Evolutionary conservation across 108 stramenopile genomes (phyloP).

Genomic region (Conticribra weissflogii): DNA sequence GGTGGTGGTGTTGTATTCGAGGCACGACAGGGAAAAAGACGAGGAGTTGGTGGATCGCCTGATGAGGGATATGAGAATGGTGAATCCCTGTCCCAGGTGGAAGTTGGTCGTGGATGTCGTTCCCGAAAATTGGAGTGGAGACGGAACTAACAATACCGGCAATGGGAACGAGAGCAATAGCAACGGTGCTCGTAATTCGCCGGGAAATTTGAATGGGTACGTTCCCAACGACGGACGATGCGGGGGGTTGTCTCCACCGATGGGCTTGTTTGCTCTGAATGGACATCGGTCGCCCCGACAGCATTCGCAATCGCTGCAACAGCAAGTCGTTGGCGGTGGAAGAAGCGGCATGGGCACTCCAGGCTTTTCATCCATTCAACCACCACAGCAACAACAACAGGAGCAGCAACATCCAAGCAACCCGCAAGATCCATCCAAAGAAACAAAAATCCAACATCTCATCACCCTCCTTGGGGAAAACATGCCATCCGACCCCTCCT

Average conservation of each 20-base stretch:
- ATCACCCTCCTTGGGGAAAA: conserved; percentile 54
- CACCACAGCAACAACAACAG: conserved; percentile 1
- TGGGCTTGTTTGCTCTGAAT: too few relatives aligned
- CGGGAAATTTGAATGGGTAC: too few relatives aligned
- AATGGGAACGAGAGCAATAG: background rate
- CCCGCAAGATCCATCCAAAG: conserved; percentile 1
- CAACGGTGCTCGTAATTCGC: background rate
- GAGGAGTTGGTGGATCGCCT: conserved; percentile 61
- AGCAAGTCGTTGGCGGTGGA: too few relatives aligned
- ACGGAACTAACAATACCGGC: background rate
- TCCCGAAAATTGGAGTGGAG: background rate
- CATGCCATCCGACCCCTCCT: conserved; percentile 59
- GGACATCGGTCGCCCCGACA: too few relatives aligned
- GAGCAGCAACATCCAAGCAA: background rate
- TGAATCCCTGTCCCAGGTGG: conserved; percentile 83
- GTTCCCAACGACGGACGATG: too few relatives aligned
- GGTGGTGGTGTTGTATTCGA: conserved; percentile 73
- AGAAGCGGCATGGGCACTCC: too few relatives aligned
- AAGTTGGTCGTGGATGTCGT: conserved; percentile 84
- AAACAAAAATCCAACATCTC: conserved; percentile 19
- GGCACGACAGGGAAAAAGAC: conserved; percentile 58
- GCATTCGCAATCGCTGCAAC: too few relatives aligned
- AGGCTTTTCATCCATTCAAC: too few relatives aligned
- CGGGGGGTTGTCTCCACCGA: too few relatives aligned
- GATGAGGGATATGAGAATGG: conserved; percentile 64